Percentiles rank a stretch among this genome's conserved stretches.
These are phyloP conservation scores for Hortaea sp. DNA, from an alignment of 2,329 filamentous ascomycete genomes.

Conservation along the genomic window DNA sequence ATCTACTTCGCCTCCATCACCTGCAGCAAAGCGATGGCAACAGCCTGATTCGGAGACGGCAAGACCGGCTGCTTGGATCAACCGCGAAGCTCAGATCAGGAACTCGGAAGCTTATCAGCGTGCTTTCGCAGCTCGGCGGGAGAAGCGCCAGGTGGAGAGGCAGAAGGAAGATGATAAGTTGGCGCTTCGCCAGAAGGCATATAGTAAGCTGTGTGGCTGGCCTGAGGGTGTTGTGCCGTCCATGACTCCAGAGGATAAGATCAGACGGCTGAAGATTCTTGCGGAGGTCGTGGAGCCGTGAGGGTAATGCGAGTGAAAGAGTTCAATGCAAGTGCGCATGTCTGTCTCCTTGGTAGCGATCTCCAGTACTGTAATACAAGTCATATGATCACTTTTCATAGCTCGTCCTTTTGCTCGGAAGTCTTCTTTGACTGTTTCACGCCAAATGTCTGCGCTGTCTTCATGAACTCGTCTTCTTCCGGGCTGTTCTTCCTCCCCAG, in stretches of 20 bases:
- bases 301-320: not conserved
- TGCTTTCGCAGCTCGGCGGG: not conserved
- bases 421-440: constrained; percentile 9
- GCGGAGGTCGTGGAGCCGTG: not conserved
- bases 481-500: constrained; percentile 40
- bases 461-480: constrained; percentile 44
- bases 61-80: not conserved
- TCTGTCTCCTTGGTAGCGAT: not conserved
- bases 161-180: not conserved
- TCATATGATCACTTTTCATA: not conserved
- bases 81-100: not conserved
- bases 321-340: too few species aligned
- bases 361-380: not conserved
- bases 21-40: not conserved
- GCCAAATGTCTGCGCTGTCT: constrained; percentile 34
- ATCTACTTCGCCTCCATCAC: not conserved
- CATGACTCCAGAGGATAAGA: not conserved
- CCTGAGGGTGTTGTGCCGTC: not conserved
- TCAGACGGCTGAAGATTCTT: not conserved
- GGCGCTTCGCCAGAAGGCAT: not conserved
- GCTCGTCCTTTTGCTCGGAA: not conserved
- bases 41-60: not conserved
- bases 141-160: not conserved
- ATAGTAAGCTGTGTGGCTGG: not conserved
- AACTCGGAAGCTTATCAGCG: not conserved